Evolutionary conservation across 805 yeast genomes (phyloP).

Genomic region (Sugiyamaella valdiviana): DNA sequence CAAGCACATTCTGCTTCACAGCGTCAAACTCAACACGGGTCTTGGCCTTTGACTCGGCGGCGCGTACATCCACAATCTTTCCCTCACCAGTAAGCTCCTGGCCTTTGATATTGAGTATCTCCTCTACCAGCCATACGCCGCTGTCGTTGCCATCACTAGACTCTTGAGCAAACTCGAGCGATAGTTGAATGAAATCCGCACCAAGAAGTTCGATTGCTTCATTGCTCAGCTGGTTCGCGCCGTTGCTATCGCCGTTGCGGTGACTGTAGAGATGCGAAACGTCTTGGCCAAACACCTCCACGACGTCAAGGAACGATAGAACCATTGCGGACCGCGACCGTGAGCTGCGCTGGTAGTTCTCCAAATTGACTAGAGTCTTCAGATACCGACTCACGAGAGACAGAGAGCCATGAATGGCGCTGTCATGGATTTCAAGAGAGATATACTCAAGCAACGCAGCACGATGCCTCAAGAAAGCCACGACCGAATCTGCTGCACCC

Average conservation of each 20-base stretch:
- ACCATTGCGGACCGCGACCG: constrained; percentile 47
- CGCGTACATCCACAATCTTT: not conserved
- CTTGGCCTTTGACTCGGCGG: not conserved
- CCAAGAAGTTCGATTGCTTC: not conserved
- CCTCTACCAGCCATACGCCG: not conserved
- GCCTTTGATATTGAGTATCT: not conserved
- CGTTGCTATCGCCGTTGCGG: not conserved
- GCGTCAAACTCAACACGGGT: not conserved
- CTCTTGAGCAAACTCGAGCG: not conserved
- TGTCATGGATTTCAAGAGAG: constrained; percentile 65
- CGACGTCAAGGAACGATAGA: constrained; percentile 61
- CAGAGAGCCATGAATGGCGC: constrained; percentile 41
- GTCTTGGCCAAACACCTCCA: constrained; percentile 40
- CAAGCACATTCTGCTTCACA: not conserved
- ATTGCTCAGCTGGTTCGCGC: not conserved
- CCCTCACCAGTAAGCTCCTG: not conserved
- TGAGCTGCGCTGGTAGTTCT: constrained; percentile 20
- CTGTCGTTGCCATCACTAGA: not conserved
- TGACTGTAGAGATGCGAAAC: constrained; percentile 17
- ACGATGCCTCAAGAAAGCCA: constrained; percentile 57
- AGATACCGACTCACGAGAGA: constrained; percentile 50
- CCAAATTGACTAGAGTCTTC: constrained; percentile 43
- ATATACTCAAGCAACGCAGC: constrained; percentile 56
- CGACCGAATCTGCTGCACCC: not conserved
- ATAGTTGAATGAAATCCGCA: not conserved